Evolutionary conservation across 345 rosid species (phyloP), one percentile per base, ranked within the genome.

Genomic region (Syzygium jambos): DNA sequence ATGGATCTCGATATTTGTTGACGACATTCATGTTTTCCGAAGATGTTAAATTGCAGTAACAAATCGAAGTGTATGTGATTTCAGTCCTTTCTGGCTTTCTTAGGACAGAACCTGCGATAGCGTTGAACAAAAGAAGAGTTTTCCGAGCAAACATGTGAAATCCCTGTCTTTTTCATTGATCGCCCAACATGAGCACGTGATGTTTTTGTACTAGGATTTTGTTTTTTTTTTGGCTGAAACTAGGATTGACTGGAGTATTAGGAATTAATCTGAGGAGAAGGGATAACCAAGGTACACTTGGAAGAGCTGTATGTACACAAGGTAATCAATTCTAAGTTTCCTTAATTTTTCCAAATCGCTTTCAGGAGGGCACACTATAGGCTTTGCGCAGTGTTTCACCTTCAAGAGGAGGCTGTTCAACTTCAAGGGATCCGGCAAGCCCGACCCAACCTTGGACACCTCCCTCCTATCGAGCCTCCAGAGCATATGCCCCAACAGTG

Each of bases 341-440:
- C 46, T 17, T 85, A 5, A 2, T 30, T 52, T 34, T 51, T n/a
- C 49, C 53, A 54, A 51, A 30, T 25, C 22, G 15, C 11, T 89
- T 89, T 85, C 87, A 96, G 98, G 97, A 88, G 98, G 96, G 49
- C 99, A 96, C 90, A 97, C 99, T 29, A 88, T 97, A 87, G 99
- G 99, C 21, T 94, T 88, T 92, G 99, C 99, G 23, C 98, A 96
- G 80, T 97, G 98, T 88, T 93, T 96, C 89, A 86, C 94, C 68
- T 92, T 97, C 95, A 97, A 97, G 93, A 91, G 91, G 65, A 92
- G 98, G 89, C 93, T 97, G 19, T 96, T 92, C 91, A 52, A 96
- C 92, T 97, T 93, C 92, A 89, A 89, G 34, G 96, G 96, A 61
- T 89, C 96, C 1, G 96, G 99, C 56, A 93, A 92, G 63, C 97